phyloP scores from a whole-genome alignment of 371 early-diverging fungal genomes.

The Syncephalastrum contaminatum region DNA sequence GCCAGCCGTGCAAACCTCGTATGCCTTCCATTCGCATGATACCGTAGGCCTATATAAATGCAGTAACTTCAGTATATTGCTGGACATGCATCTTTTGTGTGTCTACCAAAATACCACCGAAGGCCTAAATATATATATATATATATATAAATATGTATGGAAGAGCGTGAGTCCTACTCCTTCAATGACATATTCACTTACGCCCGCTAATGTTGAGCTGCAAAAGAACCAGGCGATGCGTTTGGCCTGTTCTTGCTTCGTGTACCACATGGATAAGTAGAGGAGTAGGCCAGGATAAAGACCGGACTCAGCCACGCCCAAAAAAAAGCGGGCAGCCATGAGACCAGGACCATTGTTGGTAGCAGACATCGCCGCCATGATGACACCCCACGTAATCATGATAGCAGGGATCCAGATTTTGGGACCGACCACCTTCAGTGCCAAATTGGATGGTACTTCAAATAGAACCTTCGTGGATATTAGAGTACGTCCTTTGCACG shows the following conservation, averaged over 20 bases:
- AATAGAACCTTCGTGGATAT: conserved; percentile 3
- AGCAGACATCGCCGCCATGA: conserved; percentile 8
- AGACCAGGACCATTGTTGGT: conserved; percentile 6
- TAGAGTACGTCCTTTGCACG: background rate
- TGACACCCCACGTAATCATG: conserved; percentile 14
- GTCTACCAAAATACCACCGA: too few relatives aligned
- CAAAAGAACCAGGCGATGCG: conserved; percentile 12
- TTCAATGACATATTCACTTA: background rate
- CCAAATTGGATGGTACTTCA: conserved; percentile 14
- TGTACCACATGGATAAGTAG: conserved; percentile 14
- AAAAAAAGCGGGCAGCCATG: conserved; percentile 3
- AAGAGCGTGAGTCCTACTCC: too few relatives aligned
- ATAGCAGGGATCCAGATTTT: conserved; percentile 12
- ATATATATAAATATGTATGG: too few relatives aligned
- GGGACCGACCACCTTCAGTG: conserved; percentile 6
- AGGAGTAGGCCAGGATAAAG: conserved; percentile 11
- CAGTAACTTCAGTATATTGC: background rate
- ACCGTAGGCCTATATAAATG: conserved; percentile 5
- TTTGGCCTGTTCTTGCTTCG: conserved; percentile 8
- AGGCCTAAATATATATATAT: too few relatives aligned
- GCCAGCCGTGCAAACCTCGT: conserved; percentile 14
- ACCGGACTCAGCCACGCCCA: conserved; percentile 9
- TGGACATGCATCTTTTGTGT: too few relatives aligned
- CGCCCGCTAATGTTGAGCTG: conserved; percentile 8
- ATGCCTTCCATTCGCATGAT: conserved; percentile 8